These are phyloP conservation scores for Galeopsis tetrahit DNA, from an alignment of 257 asterid species.

Conservation along the genomic window DNA sequence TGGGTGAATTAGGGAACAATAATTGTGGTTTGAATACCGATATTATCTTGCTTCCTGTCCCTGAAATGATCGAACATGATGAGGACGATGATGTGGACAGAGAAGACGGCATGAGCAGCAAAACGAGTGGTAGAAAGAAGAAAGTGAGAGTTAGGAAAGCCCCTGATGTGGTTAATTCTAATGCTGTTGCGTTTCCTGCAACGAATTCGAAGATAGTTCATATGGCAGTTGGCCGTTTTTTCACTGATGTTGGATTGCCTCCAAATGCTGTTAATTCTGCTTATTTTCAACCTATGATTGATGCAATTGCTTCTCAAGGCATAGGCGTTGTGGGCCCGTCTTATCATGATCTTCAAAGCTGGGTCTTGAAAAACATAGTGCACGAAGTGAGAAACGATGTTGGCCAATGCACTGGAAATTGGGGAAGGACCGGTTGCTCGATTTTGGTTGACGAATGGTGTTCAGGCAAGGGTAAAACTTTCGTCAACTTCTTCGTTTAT, in stretches of 20 bases:
- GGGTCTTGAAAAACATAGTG: constrained; percentile 67
- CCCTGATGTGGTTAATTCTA: constrained; percentile 41
- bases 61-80: constrained; percentile 64
- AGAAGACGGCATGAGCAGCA: constrained; percentile 55
- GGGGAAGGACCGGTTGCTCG: constrained; percentile 85
- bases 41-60: constrained; percentile 64
- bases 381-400: constrained; percentile 70
- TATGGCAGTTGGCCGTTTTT: constrained; percentile 86
- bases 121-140: constrained; percentile 62
- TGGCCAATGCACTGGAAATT: constrained; percentile 58
- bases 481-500: constrained; percentile 58
- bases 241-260: constrained; percentile 75
- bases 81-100: constrained; percentile 44
- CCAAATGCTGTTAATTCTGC: constrained; percentile 74
- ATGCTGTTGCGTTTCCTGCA: constrained; percentile 41
- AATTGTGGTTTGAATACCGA: constrained; percentile 57
- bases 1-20: constrained; percentile 43
- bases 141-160: constrained; percentile 77
- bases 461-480: constrained; percentile 64
- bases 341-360: constrained; percentile 77
- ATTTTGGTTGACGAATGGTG: constrained; percentile 76
- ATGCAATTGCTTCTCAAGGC: constrained; percentile 76
- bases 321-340: constrained; percentile 66
- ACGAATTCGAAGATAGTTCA: constrained; percentile 56
- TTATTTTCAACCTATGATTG: constrained; percentile 89